Percentiles rank a stretch among this genome's conserved stretches.
Conservation (phyloP, 192 early-diverging fungal species). For the Podochytrium sp. region DNA sequence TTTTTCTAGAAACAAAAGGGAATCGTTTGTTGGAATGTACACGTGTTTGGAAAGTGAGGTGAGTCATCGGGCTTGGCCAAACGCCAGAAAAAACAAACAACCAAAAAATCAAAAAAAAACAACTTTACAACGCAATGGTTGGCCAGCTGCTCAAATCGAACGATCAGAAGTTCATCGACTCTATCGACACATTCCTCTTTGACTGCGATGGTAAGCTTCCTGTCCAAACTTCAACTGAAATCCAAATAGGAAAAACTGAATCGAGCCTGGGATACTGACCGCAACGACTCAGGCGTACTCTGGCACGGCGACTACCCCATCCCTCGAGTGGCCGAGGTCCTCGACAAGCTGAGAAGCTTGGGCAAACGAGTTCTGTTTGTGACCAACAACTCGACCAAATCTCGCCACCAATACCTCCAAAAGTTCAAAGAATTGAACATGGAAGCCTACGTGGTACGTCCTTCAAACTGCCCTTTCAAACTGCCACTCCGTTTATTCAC, state of each 20-base stretch:
- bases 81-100: too few species aligned
- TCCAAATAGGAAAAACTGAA: too few species aligned
- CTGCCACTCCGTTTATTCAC: too few species aligned
- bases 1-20: neutral
- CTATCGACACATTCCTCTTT: conserved; percentile 90
- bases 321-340: conserved; percentile 68
- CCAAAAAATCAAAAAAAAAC: neutral
- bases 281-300: conserved; percentile 72
- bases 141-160: neutral
- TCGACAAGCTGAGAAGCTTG: conserved; percentile 62
- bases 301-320: conserved; percentile 81
- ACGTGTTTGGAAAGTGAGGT: too few species aligned
- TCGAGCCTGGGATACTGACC: neutral
- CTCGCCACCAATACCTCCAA: conserved; percentile 74
- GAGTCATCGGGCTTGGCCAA: too few species aligned
- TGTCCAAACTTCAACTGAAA: too few species aligned
- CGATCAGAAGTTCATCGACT: conserved; percentile 63
- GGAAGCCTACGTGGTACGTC: conserved; percentile 66
- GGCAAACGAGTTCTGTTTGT: conserved; percentile 95
- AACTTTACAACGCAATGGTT: neutral
- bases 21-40: neutral
- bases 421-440: conserved; percentile 87
- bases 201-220: conserved; percentile 88
- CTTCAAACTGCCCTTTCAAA: conserved; percentile 15
- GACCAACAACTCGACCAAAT: conserved; percentile 95